Conservation (phyloP, 306 rosid species). For the Pueraria montana region DNA sequence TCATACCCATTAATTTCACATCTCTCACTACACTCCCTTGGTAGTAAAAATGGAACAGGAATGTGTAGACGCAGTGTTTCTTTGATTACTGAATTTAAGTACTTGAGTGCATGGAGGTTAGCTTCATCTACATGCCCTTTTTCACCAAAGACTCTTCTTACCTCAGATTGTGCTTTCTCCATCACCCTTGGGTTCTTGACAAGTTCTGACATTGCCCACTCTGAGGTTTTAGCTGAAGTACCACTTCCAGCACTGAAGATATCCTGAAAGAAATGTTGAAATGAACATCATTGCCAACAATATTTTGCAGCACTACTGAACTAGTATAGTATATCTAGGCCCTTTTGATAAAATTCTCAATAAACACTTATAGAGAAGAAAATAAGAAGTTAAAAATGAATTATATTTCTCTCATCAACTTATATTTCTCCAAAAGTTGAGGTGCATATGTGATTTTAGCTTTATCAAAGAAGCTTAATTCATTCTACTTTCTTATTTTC, state of each 20-base stretch:
- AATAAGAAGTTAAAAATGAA: background rate
- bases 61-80: conserved; percentile 47
- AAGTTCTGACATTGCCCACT: conserved; percentile 65
- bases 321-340: background rate
- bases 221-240: conserved; percentile 40
- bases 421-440: background rate
- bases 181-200: conserved; percentile 52
- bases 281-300: background rate
- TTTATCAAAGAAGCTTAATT: background rate
- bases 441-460: background rate
- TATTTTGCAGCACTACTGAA: background rate
- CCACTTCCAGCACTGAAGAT: conserved; percentile 59
- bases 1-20: conserved; percentile 45
- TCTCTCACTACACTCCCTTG: conserved; percentile 33
- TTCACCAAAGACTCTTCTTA: conserved; percentile 44
- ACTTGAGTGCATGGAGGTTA: conserved; percentile 16
- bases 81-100: conserved; percentile 42
- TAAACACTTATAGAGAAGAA: background rate
- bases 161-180: conserved; percentile 54
- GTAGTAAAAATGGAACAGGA: conserved; percentile 45
- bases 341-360: background rate
- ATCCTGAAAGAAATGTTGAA: conserved; percentile 48
- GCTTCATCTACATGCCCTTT: conserved; percentile 49
- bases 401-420: background rate
- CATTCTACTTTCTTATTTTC: background rate